Conservation (phyloP, 345 rosid species). For the Citrus hindsii region DNA sequence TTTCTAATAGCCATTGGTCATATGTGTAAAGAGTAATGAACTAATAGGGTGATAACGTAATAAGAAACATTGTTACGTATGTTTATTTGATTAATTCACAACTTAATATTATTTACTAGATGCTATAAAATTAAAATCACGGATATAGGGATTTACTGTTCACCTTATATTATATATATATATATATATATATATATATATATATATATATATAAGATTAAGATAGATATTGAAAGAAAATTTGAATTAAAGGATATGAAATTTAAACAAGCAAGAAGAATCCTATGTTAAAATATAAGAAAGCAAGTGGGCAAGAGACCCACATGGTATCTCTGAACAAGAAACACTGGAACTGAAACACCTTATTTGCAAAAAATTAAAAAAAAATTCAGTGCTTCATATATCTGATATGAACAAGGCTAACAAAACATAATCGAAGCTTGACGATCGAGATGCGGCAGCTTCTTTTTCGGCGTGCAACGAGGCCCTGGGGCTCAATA, state of each 20-base stretch:
- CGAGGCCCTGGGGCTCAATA: neutral
- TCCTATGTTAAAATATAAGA: neutral
- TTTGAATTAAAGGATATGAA: too few relatives aligned
- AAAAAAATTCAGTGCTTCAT: neutral
- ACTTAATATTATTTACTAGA: neutral
- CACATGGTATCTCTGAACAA: slow-evolving; percentile 19
- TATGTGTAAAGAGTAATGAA: neutral
- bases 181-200: too few relatives aligned
- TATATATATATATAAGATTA: neutral
- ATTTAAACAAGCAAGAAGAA: slow-evolving; percentile 3
- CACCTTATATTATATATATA: too few relatives aligned
- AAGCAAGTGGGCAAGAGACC: neutral
- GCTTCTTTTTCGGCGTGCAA: slow-evolving; percentile 31
- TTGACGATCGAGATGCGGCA: slow-evolving; percentile 15
- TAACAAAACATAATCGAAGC: neutral
- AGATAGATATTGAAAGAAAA: neutral
- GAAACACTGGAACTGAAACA: slow-evolving; percentile 1
- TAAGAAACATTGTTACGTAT: neutral
- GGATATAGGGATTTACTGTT: too few relatives aligned
- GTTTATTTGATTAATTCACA: neutral
- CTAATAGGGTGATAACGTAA: too few relatives aligned
- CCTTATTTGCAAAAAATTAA: neutral
- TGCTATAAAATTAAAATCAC: too few relatives aligned
- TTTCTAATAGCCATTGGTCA: neutral
- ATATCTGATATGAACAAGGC: neutral